A percentile compares a stretch with the other conserved stretches of the same genome.
Evolutionary conservation across 768 basidiomycete species (phyloP).

Genomic region (Pholiota conissans): DNA sequence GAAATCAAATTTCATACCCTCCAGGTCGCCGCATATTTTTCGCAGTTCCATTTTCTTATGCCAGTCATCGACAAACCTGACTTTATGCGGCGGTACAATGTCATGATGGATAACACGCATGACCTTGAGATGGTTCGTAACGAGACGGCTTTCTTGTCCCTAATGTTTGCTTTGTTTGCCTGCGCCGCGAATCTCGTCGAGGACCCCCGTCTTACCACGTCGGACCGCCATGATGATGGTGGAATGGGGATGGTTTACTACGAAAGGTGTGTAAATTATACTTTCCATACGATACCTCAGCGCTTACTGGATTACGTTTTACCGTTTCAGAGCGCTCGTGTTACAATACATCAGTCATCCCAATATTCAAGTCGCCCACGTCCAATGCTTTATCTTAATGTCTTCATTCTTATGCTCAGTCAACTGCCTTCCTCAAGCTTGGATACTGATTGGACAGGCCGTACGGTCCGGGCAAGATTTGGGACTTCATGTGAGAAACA

Average conservation of each 20-base stretch:
- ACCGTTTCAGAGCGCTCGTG: conserved; percentile 76
- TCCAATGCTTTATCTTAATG: conserved; percentile 87
- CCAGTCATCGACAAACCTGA: conserved; percentile 86
- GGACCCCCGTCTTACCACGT: conserved; percentile 62
- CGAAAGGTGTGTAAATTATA: conserved; percentile 61
- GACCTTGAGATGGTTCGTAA: conserved; percentile 53
- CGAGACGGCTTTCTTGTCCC: conserved; percentile 76
- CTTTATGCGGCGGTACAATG: conserved; percentile 71
- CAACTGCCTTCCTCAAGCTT: conserved; percentile 92
- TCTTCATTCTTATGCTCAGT: conserved; percentile 90
- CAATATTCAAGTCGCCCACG: conserved; percentile 81
- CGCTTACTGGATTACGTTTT: neutral
- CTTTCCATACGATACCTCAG: too few relatives aligned
- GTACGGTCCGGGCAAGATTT: conserved; percentile 89
- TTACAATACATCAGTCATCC: conserved; percentile 91
- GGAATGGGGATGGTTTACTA: conserved; percentile 91
- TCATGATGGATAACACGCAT: conserved; percentile 69
- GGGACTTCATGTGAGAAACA: conserved; percentile 77
- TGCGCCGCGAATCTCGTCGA: conserved; percentile 79
- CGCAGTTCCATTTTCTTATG: conserved; percentile 84
- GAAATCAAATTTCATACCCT: conserved; percentile 23
- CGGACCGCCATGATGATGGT: conserved; percentile 66
- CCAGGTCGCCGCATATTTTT: conserved; percentile 86
- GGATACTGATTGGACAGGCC: conserved; percentile 90
- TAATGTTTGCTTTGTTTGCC: conserved; percentile 90